phyloP scores from a whole-genome alignment of 371 early-diverging fungal genomes.

The Racocetra persica region DNA sequence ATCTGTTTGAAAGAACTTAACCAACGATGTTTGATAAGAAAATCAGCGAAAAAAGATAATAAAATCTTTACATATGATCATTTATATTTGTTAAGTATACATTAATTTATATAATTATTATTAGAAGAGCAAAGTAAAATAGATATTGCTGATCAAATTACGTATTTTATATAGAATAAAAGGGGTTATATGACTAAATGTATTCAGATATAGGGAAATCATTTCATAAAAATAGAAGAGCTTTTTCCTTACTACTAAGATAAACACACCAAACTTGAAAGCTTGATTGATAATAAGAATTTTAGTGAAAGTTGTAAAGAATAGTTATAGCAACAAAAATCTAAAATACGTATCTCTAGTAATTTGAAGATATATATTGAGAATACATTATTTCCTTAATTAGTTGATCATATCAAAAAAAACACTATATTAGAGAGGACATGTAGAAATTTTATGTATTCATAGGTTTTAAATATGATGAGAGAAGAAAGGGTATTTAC shows the following conservation, averaged over 20 bases:
- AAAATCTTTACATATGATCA: not conserved
- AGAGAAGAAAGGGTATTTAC: conserved; percentile 17
- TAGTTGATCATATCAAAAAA: conserved; percentile 25
- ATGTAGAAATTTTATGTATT: conserved; percentile 21
- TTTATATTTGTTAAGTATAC: not conserved
- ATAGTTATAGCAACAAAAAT: conserved; percentile 16
- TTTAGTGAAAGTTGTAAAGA: not conserved
- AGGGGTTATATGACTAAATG: not conserved
- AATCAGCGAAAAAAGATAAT: not conserved
- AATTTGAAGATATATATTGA: conserved; percentile 20
- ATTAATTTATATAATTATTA: not conserved
- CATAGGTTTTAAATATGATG: conserved; percentile 26
- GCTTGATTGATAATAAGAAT: conserved; percentile 15
- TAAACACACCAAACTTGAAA: conserved; percentile 30
- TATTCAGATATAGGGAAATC: not conserved
- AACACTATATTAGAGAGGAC: conserved; percentile 20
- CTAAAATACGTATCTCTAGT: not conserved
- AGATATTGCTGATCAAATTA: not conserved
- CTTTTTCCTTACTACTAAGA: not conserved
- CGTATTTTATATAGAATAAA: not conserved
- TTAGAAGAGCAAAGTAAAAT: not conserved
- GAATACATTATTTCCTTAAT: conserved; percentile 21
- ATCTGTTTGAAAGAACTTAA: not conserved
- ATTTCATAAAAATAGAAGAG: not conserved
- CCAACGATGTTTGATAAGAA: not conserved